Base-by-base conservation (phyloP, 2,329 filamentous ascomycete species). In the Grosmannia clavigera region DNA sequence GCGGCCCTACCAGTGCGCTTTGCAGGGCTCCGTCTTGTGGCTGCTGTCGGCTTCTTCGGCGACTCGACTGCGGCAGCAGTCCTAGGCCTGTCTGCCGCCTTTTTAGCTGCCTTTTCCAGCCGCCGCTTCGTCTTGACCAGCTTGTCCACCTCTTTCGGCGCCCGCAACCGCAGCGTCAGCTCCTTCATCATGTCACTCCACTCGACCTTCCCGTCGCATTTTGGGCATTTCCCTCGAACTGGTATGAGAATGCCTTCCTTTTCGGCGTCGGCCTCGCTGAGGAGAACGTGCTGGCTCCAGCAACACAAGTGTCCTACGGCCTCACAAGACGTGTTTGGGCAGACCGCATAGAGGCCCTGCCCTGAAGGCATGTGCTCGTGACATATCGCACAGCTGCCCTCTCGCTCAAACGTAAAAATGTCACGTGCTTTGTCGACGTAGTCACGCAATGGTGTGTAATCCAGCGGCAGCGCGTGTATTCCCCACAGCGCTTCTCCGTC, bases 171-270 rank as follows among this genome's bases (percentile, higher is more conserved):
- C 56, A 96, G 73, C 57, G 81, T 94, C 66, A 95, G 72, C 69
- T 95, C 92, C 68, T 85, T 92, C 75, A 95, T 87, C 73, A 96
- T 82, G 55, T 87, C 81, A 0, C 78, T 76, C 92, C 92, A 97
- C 57, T 77, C 70, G 2, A 91, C 73, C 5, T 76, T 71, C 0
- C 76, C 75, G 1, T 77, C 72, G 68, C 92, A 97, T 25, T 74
- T 74, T 0, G 90, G 90, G 72, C 92, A 97, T 2, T 67, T 71
- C 2, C 90, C 91, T 40, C 77, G 69, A 1, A 81, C 76, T 0
- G 92, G 92, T 1, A 95, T 68, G 1, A 95, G 67, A 3, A 75
- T 71, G 3, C 73, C 71, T 0, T 69, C 66, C 11, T 35, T 35
- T 0, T 67, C 58, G 55, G 65, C 70, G 43, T 61, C 68, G 3